A percentile compares a stretch with the other conserved stretches of the same genome.
Conservation (phyloP, 106 monocot genomes). For the Vanilla planifolia region DNA sequence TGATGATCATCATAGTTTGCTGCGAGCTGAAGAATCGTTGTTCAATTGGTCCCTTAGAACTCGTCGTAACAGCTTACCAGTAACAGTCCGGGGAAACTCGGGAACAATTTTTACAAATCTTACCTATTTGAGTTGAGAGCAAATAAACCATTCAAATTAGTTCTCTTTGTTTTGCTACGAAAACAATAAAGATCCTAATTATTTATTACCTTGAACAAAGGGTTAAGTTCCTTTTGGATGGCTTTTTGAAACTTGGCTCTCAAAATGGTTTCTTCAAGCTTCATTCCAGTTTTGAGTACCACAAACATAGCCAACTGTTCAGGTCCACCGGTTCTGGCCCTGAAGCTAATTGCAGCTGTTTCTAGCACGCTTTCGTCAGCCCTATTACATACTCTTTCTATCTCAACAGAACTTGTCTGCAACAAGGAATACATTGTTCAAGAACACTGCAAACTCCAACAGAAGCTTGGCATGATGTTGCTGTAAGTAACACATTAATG, state of each 20-base stretch:
- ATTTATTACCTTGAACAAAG: conserved; percentile 77
- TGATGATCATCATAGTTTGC: conserved; percentile 47
- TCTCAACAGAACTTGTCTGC: conserved; percentile 94
- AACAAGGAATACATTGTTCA: neutral
- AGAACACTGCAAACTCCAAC: neutral
- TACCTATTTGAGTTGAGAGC: conserved; percentile 25
- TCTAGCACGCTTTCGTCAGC: conserved; percentile 76
- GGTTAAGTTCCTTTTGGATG: conserved; percentile 73
- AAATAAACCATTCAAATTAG: neutral
- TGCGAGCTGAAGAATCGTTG: conserved; percentile 19
- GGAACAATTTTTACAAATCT: conserved; percentile 48
- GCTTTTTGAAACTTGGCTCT: conserved; percentile 57
- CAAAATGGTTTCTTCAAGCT: conserved; percentile 26
- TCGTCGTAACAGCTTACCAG: conserved; percentile 59
- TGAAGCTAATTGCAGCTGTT: conserved; percentile 77
- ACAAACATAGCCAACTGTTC: conserved; percentile 70
- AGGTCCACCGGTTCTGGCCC: conserved; percentile 42
- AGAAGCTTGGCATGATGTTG: too few relatives aligned
- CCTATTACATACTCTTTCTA: conserved; percentile 82
- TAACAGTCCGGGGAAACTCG: conserved; percentile 66
- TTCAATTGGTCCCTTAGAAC: conserved; percentile 51
- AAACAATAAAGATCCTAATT: too few relatives aligned
- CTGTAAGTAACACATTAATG: neutral
- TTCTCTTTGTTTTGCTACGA: too few relatives aligned
- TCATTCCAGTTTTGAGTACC: conserved; percentile 43